Base-by-base conservation (phyloP, 2,329 filamentous ascomycete species). In the Alternaria hordeiaustralica region DNA sequence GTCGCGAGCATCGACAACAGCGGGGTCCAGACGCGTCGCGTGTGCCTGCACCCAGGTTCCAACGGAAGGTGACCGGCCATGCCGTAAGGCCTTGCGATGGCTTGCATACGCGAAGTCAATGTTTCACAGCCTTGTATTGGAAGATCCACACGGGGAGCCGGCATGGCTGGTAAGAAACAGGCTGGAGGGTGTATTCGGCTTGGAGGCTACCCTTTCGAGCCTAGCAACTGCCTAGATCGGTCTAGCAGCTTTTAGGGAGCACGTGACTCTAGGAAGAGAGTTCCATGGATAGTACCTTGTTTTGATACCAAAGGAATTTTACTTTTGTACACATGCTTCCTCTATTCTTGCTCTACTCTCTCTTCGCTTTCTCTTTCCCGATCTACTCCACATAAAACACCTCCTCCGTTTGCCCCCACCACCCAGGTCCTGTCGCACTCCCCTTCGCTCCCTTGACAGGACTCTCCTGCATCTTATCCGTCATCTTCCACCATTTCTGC, bases 401-500 rank as follows among this genome's bases (percentile, higher is more conserved):
- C 80, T 92, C 89, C 75, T 92, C 88, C 20, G 90, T 76, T 2
- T 85, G 85, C 74, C 86, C 89, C 90, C 90, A 92, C 90, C 90
- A 92, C 11, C 84, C 84, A 0, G 74, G 73, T 21, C 72, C 74
- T 3, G 60, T 64, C 15, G 57, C 62, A 26, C 72, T 75, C 11
- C 75, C 75, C 25, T 67, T 64, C 15, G 76, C 75, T 3, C 87
- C 89, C 6, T 85, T 84, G 68, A 87, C 85, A 28, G 91, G 75
- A 7, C 71, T 78, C 66, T 83, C 89, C 81, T 94, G 92, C 84
- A 89, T 92, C 13, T 84, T 83, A 78, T 95, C 92, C 54, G 92
- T 94, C 88, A 94, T 90, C 61, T 82, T 83, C 92, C 92, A 95
- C 92, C 92, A 95, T 78, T 91, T 89, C 59, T 88, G 86, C 33